Conservation (phyloP, 1,139 yeast genomes). For the Lizanozyma gosingica region DNA sequence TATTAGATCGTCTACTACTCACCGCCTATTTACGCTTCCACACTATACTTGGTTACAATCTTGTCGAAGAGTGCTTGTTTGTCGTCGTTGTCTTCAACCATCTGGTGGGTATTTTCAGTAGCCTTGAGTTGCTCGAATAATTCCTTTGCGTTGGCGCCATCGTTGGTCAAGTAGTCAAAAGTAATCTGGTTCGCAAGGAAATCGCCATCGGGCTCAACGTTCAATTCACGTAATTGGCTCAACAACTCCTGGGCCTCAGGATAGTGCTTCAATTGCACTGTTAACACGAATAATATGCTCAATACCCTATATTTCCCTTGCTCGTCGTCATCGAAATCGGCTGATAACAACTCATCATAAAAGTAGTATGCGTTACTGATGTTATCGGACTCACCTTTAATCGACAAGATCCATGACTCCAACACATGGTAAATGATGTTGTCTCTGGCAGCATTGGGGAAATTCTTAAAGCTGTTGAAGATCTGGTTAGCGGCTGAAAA, state of each 20-base stretch:
- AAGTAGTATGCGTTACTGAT: conserved; percentile 35
- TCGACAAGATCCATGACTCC: conserved; percentile 35
- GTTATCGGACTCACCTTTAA: conserved; percentile 38
- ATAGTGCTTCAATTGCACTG: conserved; percentile 35
- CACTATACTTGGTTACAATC: conserved; percentile 27
- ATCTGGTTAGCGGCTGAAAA: conserved; percentile 26
- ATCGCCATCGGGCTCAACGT: conserved; percentile 18
- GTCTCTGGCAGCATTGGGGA: conserved; percentile 28
- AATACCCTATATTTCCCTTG: conserved; percentile 29
- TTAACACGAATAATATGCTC: conserved; percentile 31
- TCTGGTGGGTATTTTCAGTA: conserved; percentile 27
- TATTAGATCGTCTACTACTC: not conserved
- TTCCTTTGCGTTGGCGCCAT: conserved; percentile 19
- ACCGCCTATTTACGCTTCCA: not conserved
- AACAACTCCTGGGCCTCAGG: conserved; percentile 38
- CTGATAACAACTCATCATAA: conserved; percentile 36
- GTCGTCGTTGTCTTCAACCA: conserved; percentile 24
- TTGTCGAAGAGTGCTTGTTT: conserved; percentile 30
- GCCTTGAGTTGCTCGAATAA: conserved; percentile 23
- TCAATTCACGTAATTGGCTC: conserved; percentile 21
- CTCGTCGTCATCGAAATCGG: conserved; percentile 29
- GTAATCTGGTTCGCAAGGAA: conserved; percentile 35
- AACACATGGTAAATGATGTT: conserved; percentile 35
- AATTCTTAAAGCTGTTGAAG: conserved; percentile 23
- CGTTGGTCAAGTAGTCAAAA: conserved; percentile 27